These are phyloP conservation scores for Lepidium sativum DNA, from an alignment of 345 rosid genomes.

Conservation along the genomic window DNA sequence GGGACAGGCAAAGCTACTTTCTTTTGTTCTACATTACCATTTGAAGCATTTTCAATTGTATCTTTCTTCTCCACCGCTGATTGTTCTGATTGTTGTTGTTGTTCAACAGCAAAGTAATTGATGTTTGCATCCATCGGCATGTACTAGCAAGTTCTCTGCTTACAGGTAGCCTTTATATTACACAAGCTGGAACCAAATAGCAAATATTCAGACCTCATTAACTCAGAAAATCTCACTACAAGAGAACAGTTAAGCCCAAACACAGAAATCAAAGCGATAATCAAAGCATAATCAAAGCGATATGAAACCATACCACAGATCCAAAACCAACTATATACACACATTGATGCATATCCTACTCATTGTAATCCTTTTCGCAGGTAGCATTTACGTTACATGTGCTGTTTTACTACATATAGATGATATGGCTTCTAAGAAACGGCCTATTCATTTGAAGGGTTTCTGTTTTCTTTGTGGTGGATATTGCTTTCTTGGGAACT, in stretches of 20 bases:
- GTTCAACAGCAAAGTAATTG: constrained; percentile 44
- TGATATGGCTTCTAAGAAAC: neutral
- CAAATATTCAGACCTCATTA: neutral
- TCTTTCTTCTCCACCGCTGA: constrained; percentile 23
- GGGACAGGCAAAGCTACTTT: constrained; percentile 12
- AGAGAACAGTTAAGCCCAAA: neutral
- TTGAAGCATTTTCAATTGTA: constrained; percentile 20
- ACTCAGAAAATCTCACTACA: neutral
- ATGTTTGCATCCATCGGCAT: constrained; percentile 72
- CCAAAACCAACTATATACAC: neutral
- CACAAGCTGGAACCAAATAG: constrained; percentile 41
- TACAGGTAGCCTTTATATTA: constrained; percentile 55
- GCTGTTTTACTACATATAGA: neutral
- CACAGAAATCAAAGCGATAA: neutral
- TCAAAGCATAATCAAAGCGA: neutral
- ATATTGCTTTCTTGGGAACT: no score
- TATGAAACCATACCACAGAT: neutral
- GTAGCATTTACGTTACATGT: no score
- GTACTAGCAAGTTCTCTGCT: constrained; percentile 62
- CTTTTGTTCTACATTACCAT: constrained; percentile 25
- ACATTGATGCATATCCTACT: neutral
- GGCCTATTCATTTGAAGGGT: neutral
- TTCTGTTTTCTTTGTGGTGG: neutral
- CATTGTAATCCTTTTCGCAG: neutral
- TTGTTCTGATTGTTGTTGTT: constrained; percentile 31